These are phyloP conservation scores for Pseudogymnoascus sp. DNA, from an alignment of 2,329 filamentous ascomycete genomes.

Conservation along the genomic window DNA sequence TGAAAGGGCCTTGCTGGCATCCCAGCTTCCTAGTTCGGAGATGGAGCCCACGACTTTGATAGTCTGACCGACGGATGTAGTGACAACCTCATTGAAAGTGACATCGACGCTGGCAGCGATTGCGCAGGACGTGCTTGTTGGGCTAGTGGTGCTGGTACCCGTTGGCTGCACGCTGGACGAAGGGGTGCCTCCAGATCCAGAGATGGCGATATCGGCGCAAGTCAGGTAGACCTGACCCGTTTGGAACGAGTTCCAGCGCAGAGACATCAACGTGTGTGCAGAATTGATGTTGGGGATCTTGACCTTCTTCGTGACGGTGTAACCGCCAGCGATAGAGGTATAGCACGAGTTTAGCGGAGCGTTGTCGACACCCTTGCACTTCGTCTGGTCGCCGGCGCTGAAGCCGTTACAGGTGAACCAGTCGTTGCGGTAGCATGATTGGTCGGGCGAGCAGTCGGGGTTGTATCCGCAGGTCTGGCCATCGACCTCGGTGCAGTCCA, in stretches of 20 bases:
- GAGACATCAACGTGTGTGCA: conserved; percentile 42
- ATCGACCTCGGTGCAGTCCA: conserved; percentile 41
- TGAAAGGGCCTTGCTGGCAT: conserved; percentile 41
- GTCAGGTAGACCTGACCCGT: conserved; percentile 45
- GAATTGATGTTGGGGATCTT: conserved; percentile 30
- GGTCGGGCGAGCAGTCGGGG: conserved; percentile 36
- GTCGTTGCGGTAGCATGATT: conserved; percentile 41
- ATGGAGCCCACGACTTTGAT: conserved; percentile 57
- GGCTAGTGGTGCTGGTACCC: conserved; percentile 18
- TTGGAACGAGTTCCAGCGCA: conserved; percentile 48
- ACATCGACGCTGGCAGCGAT: conserved; percentile 43
- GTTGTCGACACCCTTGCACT: conserved; percentile 26
- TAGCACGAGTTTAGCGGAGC: conserved; percentile 37
- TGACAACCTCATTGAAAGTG: conserved; percentile 50
- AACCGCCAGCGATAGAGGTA: conserved; percentile 45
- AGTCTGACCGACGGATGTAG: conserved; percentile 51
- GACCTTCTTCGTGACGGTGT: conserved; percentile 41
- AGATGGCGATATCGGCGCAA: conserved; percentile 46
- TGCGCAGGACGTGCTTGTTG: conserved; percentile 30
- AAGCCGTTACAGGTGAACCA: conserved; percentile 48
- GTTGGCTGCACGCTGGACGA: background rate
- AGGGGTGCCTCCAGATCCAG: background rate
- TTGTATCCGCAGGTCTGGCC: conserved; percentile 42
- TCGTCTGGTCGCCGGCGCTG: conserved; percentile 18
- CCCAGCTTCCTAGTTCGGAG: conserved; percentile 53